A percentile compares a stretch with the other conserved stretches of the same genome.
Conservation (phyloP, 768 basidiomycete genomes). For the Coprinopsis cinerea region DNA sequence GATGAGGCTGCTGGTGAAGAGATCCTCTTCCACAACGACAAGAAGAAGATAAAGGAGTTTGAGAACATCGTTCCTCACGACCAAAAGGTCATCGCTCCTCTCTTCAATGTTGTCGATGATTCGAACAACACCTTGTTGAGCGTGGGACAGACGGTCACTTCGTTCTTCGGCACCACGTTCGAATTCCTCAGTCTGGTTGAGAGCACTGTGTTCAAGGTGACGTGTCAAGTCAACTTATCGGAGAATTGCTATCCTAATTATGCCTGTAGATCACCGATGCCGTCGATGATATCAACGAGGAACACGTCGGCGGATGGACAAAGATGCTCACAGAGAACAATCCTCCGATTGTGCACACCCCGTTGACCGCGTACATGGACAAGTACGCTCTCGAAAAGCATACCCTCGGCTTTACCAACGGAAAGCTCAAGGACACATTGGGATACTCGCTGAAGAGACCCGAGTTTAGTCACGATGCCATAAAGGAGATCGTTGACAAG, state of each 20-base stretch:
- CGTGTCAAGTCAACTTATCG: constrained; percentile 9
- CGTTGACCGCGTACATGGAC: constrained; percentile 76
- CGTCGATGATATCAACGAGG: constrained; percentile 81
- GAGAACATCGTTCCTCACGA: constrained; percentile 54
- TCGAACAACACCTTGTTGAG: constrained; percentile 64
- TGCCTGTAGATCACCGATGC: constrained; percentile 57
- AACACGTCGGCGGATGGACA: constrained; percentile 78
- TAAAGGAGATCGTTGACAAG: constrained; percentile 71
- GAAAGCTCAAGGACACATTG: constrained; percentile 67
- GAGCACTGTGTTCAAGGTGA: constrained; percentile 61
- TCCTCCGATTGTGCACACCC: constrained; percentile 67
- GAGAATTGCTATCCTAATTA: neutral
- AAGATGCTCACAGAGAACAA: constrained; percentile 69
- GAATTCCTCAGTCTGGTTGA: constrained; percentile 75
- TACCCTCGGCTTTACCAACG: constrained; percentile 59
- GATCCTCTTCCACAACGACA: constrained; percentile 65
- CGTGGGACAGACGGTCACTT: constrained; percentile 58
- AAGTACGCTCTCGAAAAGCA: constrained; percentile 66
- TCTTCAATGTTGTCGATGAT: constrained; percentile 87
- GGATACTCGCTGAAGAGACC: constrained; percentile 65
- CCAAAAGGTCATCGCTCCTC: constrained; percentile 56
- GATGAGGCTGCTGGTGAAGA: constrained; percentile 60
- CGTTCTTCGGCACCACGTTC: constrained; percentile 72
- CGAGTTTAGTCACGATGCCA: constrained; percentile 49
- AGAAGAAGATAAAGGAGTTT: constrained; percentile 58